A percentile compares a stretch with the other conserved stretches of the same genome.
Evolutionary conservation across 2,329 filamentous ascomycete species (phyloP).

Genomic region (Herpotrichia juniperi): DNA sequence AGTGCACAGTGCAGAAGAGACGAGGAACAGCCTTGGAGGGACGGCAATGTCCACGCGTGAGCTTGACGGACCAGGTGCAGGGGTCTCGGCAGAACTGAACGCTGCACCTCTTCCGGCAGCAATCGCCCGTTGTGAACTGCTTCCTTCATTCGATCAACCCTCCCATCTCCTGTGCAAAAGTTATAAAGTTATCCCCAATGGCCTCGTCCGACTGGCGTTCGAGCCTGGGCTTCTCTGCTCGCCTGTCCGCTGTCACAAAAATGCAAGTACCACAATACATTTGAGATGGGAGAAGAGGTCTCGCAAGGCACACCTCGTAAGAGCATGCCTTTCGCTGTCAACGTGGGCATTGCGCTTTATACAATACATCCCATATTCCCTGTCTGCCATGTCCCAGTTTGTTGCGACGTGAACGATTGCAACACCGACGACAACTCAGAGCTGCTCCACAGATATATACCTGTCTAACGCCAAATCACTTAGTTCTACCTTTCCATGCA

Average conservation of each 20-base stretch:
- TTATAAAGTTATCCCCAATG: not conserved
- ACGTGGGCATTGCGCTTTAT: constrained; percentile 1
- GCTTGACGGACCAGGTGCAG: not conserved
- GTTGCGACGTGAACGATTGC: too few species aligned
- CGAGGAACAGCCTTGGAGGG: not conserved
- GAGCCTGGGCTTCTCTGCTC: constrained; percentile 51
- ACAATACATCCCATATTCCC: not conserved
- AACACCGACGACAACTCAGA: too few species aligned
- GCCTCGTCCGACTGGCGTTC: constrained; percentile 45
- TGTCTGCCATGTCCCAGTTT: not conserved
- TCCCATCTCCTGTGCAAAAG: not conserved
- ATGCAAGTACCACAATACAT: constrained; percentile 50
- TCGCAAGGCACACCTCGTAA: constrained; percentile 24
- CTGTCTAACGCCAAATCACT: constrained; percentile 6
- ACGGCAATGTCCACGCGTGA: not conserved
- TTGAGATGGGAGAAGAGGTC: not conserved
- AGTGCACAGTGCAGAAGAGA: not conserved
- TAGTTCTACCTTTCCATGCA: constrained; percentile 11
- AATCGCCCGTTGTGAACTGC: not conserved
- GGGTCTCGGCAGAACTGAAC: not conserved
- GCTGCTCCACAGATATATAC: constrained; percentile 9
- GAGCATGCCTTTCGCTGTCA: constrained; percentile 12
- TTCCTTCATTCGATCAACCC: too few species aligned
- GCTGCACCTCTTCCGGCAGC: not conserved
- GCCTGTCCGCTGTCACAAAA: constrained; percentile 52